phyloP scores from a whole-genome alignment of 208 protist genomes.

The Leishmania major region DNA sequence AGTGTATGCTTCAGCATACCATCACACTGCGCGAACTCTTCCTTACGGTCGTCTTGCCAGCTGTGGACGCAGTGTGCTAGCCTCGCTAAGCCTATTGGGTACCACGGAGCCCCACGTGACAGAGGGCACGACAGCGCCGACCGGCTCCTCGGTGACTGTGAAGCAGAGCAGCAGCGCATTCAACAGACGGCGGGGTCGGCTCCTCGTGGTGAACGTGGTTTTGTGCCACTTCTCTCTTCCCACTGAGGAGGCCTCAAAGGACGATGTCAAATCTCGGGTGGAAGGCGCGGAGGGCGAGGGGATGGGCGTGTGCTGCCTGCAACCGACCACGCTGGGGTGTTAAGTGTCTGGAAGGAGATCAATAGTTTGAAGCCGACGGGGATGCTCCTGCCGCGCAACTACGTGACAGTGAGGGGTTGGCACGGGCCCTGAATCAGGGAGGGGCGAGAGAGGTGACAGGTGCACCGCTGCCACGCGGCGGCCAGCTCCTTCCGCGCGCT shows the following conservation, averaged over 20 bases:
- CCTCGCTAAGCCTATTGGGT: constrained; percentile 10
- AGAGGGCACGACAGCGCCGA: not conserved
- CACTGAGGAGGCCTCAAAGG: not conserved
- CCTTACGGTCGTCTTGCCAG: constrained; percentile 17
- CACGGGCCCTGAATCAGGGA: not conserved
- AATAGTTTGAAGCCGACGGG: constrained; percentile 30
- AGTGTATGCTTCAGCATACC: constrained; percentile 14
- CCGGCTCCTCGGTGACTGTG: not conserved
- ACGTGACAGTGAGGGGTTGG: constrained; percentile 4
- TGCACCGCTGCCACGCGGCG: not conserved
- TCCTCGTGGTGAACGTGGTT: constrained; percentile 29
- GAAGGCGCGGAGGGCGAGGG: not conserved
- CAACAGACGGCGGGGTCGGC: constrained; percentile 19
- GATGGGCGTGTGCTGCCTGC: constrained; percentile 17
- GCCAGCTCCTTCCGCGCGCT: not conserved
- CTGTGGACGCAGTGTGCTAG: constrained; percentile 1
- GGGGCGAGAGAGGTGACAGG: not conserved
- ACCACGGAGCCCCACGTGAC: not conserved
- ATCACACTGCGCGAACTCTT: constrained; percentile 12
- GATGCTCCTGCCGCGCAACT: constrained; percentile 35
- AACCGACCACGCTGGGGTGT: constrained; percentile 27
- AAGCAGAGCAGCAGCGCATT: constrained; percentile 2
- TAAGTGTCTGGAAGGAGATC: constrained; percentile 5
- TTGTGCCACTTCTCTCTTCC: constrained; percentile 22
- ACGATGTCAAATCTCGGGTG: not conserved